Evolutionary conservation across 2,329 filamentous ascomycete genomes (phyloP).

Genomic region (Ophiognomonia clavigignenti-juglandacearum): DNA sequence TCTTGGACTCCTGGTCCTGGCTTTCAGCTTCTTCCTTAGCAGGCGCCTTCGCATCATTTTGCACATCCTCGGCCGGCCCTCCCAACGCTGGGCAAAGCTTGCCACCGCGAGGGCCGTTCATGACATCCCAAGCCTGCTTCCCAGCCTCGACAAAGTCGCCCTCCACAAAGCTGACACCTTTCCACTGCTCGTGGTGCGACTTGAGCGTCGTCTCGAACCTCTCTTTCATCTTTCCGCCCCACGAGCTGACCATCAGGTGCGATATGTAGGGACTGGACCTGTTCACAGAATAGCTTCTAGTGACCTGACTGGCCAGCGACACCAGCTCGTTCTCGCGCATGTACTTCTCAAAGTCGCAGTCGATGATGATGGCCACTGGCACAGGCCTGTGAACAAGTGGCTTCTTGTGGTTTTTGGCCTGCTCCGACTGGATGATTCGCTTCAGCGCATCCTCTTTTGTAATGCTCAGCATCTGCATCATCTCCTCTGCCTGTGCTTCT

Average conservation of each 20-base stretch:
- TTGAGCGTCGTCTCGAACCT: constrained; percentile 73
- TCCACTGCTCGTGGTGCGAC: constrained; percentile 74
- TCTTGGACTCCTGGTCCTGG: background rate
- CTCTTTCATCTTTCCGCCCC: constrained; percentile 67
- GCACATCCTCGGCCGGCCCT: constrained; percentile 34
- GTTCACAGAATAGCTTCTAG: constrained; percentile 86
- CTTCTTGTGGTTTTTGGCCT: constrained; percentile 21
- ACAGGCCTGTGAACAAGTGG: constrained; percentile 40
- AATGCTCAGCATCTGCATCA: constrained; percentile 34
- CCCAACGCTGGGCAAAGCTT: constrained; percentile 37
- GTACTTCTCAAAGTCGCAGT: constrained; percentile 86
- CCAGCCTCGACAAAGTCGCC: constrained; percentile 70
- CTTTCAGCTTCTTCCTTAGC: background rate
- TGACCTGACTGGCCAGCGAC: constrained; percentile 79
- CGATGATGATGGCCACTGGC: constrained; percentile 76
- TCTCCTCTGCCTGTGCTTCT: constrained; percentile 42
- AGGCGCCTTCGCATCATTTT: background rate
- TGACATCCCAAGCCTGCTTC: constrained; percentile 59
- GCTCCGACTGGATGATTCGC: constrained; percentile 21
- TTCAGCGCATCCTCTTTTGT: constrained; percentile 31
- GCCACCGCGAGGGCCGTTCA: constrained; percentile 55
- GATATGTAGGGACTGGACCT: constrained; percentile 60
- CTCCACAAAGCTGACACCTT: constrained; percentile 66
- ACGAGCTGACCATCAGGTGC: constrained; percentile 74
- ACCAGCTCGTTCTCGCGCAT: constrained; percentile 86